Evolutionary conservation across 768 basidiomycete species (phyloP), one percentile per base, ranked within the genome.

Genomic region (Mycena pura): DNA sequence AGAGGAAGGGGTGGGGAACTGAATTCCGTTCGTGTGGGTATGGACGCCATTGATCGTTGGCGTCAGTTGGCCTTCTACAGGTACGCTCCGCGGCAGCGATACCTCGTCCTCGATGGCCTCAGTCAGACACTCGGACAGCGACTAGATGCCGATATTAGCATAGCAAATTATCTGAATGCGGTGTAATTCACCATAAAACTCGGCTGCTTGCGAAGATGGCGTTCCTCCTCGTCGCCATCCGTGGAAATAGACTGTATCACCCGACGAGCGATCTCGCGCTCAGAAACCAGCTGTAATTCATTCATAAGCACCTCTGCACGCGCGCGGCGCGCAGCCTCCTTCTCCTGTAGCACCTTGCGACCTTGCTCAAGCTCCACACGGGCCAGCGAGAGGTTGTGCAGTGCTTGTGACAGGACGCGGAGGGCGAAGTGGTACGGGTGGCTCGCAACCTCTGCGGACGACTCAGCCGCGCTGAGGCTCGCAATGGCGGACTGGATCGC

Each of bases 391-490:
- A 92, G 69, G 55, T 81, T 85, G 49, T 85, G 77, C 10, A 91
- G 74, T 1, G 90, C 88, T 1, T 85, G 83, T 0, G 92, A 93
- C 17, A 95, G 75, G 6, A 87, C 80, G 21, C 92, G 86, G 15
- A 94, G 68, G 2, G 88, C 83, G 1, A 86, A 77, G 64, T 91
- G 87, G 64, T 90, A 91, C 1, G 90, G 86, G 67, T 87, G 82
- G 25, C 64, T 71, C 3, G 80, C 67, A 3, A 76, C 66, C 44
- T 84, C 79, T 6, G 82, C 79, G 1, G 83, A 82, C 0, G 84
- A 80, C 32, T 84, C 81, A 4, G 79, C 71, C 13, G 67, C 60
- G 53, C 76, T 69, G 14, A 90, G 72, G 19, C 74, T 75, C 0
- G 89, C 82, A 22, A 93, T 83, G 4, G 85, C 81, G 15, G 80